phyloP scores from a whole-genome alignment of 78 protist genomes.

The Pelomyxa schiedti region DNA sequence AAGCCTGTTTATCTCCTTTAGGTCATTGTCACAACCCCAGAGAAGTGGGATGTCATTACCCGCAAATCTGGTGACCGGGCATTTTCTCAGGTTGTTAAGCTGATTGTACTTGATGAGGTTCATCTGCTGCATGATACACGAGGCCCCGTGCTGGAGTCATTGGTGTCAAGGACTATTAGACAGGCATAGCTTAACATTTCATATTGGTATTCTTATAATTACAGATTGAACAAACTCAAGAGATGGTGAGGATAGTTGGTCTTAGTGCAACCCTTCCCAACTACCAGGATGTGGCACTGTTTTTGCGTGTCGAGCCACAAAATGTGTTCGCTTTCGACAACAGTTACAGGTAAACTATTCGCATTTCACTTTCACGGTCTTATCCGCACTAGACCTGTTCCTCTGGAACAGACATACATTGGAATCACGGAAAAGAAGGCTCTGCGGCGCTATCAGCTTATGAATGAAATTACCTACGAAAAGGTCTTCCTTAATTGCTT shows the following conservation, averaged over 20 bases:
- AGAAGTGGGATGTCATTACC: slow-evolving; percentile 99
- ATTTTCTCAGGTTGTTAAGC: slow-evolving; percentile 66
- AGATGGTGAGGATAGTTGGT: slow-evolving; percentile 89
- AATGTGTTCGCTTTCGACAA: slow-evolving; percentile 87
- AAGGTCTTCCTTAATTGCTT: slow-evolving; percentile 52
- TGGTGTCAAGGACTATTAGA: slow-evolving; percentile 84
- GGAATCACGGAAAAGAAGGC: slow-evolving; percentile 87
- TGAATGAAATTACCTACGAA: slow-evolving; percentile 87
- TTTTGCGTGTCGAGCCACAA: slow-evolving; percentile 79
- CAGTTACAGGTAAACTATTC: slow-evolving; percentile 74
- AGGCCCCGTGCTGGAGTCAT: slow-evolving; percentile 96
- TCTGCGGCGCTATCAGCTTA: slow-evolving; percentile 60
- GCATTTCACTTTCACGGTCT: too few species aligned
- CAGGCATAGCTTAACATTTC: slow-evolving; percentile 16
- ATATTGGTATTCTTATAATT: not conserved
- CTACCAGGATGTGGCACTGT: slow-evolving; percentile 93
- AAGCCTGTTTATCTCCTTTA: not conserved
- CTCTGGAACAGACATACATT: slow-evolving; percentile 86
- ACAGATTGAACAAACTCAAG: slow-evolving; percentile 46
- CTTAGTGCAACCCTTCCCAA: slow-evolving; percentile 98
- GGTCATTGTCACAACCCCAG: slow-evolving; percentile 96
- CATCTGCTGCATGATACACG: slow-evolving; percentile 97
- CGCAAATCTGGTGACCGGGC: slow-evolving; percentile 88
- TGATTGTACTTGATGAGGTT: slow-evolving; percentile 88
- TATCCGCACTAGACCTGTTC: too few species aligned